Evolutionary conservation across 1,284 basidiomycete genomes (phyloP), one percentile per base, ranked within the genome.

Genomic region (Schizopora paradoxa): DNA sequence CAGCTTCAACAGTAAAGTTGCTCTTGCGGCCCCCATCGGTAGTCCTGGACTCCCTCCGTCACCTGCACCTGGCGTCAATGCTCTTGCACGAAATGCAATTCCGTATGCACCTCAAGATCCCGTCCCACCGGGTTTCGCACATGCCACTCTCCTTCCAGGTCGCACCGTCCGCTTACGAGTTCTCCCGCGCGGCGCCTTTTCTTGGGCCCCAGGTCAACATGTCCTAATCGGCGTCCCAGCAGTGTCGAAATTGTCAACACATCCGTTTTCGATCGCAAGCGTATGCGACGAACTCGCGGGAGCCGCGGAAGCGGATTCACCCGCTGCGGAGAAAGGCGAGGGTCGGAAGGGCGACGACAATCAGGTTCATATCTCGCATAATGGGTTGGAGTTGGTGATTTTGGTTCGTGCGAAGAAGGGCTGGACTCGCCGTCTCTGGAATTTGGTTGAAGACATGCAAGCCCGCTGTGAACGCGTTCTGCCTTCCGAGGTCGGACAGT

Each of bases 211-310:
- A 0, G 91, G 91, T 4, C 86, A 90, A 60, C 83, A 87, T 61
- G 79, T 91, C 54, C 72, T 87, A 18, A 73, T 93, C 49, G 79
- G 73, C 48, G 68, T 91, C 5, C 90, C 90, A 1, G 72, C 73
- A 16, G 69, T 93, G 8, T 80, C 82, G 5, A 70, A 68, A 35
- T 71, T 83, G 60, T 77, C 82, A 40, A 77, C 79, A 2, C 90
- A 93, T 59, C 91, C 90, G 1, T 93, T 91, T 64, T 91, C 91
- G 0, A 81, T 82, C 49, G 80, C 79, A 14, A 81, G 79, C 31
- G 72, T 82, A 23, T 81, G 79, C 58, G 79, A 86, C 51, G 67
- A 73, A 48, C 68, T 73, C 46, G 69, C 69, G 5, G 52, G 45
- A 13, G 64, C 69, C 40, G 55, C 61, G 26, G 60, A 61, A 31